Conservation (phyloP, 2,329 filamentous ascomycete species). For the Graphilbum ipis-grandicollis region DNA sequence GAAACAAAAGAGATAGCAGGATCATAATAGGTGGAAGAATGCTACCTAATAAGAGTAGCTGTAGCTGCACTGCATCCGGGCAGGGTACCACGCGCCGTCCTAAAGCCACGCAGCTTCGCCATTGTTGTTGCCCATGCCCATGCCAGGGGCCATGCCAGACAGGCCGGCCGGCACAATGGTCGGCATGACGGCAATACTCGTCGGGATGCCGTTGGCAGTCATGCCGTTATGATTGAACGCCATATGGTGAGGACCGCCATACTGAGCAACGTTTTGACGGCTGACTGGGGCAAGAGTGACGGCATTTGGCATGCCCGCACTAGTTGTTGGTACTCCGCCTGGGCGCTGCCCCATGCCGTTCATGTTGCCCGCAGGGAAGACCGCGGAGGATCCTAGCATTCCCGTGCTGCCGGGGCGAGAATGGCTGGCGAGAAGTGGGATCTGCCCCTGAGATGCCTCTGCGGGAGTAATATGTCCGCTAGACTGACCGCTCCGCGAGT, state of each 20-base stretch:
- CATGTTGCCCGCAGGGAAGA: slow-evolving; percentile 15
- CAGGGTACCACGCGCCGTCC: slow-evolving; percentile 6
- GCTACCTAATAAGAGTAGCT: not conserved
- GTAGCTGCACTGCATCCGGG: slow-evolving; percentile 4
- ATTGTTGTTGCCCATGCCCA: slow-evolving; percentile 10
- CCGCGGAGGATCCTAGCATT: slow-evolving; percentile 15
- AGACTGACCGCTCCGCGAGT: slow-evolving; percentile 22
- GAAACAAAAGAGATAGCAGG: too few relatives aligned
- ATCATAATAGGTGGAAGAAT: too few relatives aligned
- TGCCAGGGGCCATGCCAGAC: slow-evolving; percentile 7
- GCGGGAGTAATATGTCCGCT: slow-evolving; percentile 34
- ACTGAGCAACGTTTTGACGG: slow-evolving; percentile 5
- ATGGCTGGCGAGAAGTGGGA: slow-evolving; percentile 25
- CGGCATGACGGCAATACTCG: slow-evolving; percentile 2
- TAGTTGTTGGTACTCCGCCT: not conserved
- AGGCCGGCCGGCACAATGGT: slow-evolving; percentile 5
- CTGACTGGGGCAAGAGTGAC: not conserved
- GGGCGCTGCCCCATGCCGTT: slow-evolving; percentile 16
- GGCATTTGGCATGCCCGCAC: not conserved
- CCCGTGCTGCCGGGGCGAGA: slow-evolving; percentile 23
- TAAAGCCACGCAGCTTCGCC: slow-evolving; percentile 13
- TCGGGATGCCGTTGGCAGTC: slow-evolving; percentile 3
- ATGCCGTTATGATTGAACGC: slow-evolving; percentile 2
- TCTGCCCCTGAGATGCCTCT: slow-evolving; percentile 36
- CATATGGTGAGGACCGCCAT: slow-evolving; percentile 8